Conservation (phyloP, 2,329 filamentous ascomycete species). For the Cordyceps militaris region DNA sequence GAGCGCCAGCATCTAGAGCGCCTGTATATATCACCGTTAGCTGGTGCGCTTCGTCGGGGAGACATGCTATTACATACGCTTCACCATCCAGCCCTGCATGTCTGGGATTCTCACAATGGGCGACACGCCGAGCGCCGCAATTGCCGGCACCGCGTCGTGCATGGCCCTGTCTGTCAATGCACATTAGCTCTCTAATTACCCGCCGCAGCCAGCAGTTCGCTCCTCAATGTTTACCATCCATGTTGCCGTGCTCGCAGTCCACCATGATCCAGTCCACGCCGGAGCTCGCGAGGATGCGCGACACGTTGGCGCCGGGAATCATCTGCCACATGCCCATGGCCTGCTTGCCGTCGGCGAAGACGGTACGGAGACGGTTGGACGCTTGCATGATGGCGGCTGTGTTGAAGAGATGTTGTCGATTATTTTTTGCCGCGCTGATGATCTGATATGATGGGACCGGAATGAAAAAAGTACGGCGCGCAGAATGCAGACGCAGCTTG, state of each 20-base stretch:
- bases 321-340: constrained; percentile 58
- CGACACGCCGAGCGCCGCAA: constrained; percentile 45
- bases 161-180: constrained; percentile 36
- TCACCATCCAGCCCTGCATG: constrained; percentile 49
- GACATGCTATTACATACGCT: constrained; percentile 29
- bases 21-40: constrained; percentile 3
- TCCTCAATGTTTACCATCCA: constrained; percentile 31
- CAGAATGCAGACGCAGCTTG: background rate
- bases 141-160: constrained; percentile 48
- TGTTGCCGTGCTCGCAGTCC: constrained; percentile 47
- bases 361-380: constrained; percentile 42
- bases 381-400: constrained; percentile 29
- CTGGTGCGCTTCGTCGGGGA: background rate
- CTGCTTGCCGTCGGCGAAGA: constrained; percentile 40
- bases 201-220: no score
- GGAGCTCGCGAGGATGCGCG: constrained; percentile 50
- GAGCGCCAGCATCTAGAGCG: constrained; percentile 37
- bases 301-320: constrained; percentile 53
- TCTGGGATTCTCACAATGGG: constrained; percentile 49
- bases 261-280: constrained; percentile 62
- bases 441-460: background rate
- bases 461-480: background rate
- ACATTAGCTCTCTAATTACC: background rate
- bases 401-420: background rate
- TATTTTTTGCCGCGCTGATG: background rate